Evolutionary conservation across 2,329 filamentous ascomycete species (phyloP).

Genomic region (Fonsecaea pugnacius): DNA sequence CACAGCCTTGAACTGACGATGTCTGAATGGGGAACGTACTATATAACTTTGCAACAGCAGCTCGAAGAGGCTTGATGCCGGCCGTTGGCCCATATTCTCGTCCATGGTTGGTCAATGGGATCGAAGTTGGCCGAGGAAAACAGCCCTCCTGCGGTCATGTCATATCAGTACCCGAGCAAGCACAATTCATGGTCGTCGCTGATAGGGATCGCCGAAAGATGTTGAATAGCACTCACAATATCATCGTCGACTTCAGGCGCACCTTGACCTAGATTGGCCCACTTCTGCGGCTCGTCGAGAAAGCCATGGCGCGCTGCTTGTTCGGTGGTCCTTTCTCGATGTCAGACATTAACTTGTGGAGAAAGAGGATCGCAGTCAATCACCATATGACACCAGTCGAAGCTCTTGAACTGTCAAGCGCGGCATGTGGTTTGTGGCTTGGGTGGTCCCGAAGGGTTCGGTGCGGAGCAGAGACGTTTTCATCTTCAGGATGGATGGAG

Average conservation of each 20-base stretch:
- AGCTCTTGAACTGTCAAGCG: slow-evolving; percentile 82
- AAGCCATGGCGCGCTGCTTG: slow-evolving; percentile 88
- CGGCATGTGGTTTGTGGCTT: slow-evolving; percentile 87
- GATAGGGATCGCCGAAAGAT: neutral
- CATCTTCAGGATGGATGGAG: slow-evolving; percentile 43
- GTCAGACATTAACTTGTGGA: neutral
- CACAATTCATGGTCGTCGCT: neutral
- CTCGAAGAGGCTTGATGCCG: slow-evolving; percentile 86
- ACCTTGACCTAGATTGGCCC: slow-evolving; percentile 94
- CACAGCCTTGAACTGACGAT: neutral
- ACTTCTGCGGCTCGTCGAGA: slow-evolving; percentile 75
- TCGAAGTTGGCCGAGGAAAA: slow-evolving; percentile 77
- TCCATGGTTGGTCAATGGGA: slow-evolving; percentile 76
- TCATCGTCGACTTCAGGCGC: slow-evolving; percentile 93
- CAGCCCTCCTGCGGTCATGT: slow-evolving; percentile 48
- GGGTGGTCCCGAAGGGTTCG: slow-evolving; percentile 87
- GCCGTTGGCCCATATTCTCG: slow-evolving; percentile 93
- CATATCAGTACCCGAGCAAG: neutral
- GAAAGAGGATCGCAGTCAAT: slow-evolving; percentile 51
- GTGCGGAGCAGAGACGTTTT: slow-evolving; percentile 81
- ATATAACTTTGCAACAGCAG: slow-evolving; percentile 88
- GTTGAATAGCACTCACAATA: slow-evolving; percentile 66
- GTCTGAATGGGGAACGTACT: slow-evolving; percentile 44
- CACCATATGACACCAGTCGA: slow-evolving; percentile 96
- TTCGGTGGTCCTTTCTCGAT: slow-evolving; percentile 45